Evolutionary conservation across 164 flowering plant species (phyloP), one percentile per base, ranked within the genome.

Genomic region (Vitis rotundifolia): DNA sequence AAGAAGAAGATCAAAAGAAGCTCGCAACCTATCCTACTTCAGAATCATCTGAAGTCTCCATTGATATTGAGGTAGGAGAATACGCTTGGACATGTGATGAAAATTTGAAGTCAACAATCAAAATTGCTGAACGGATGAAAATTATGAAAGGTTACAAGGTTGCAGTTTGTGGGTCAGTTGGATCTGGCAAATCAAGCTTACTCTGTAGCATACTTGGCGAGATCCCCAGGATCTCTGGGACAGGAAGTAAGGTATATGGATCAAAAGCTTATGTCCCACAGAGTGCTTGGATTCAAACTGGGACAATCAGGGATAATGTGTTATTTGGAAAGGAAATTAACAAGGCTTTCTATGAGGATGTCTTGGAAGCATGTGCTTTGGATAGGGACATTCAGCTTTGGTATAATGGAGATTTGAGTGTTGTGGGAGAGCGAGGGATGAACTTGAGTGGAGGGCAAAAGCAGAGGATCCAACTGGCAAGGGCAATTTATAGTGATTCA

Each of bases 381-480:
- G 74, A 84, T 57, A 83, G 68, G 66, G 98, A 93, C 74, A 74
- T 93, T 54, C 79, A 79, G 49, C 78, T 79, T 84, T 94, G 90
- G 91, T 70, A 59, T 57, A 82, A 84, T 70, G 86, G 91, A 58
- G 97, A 94, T 77, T 49, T 77, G 66, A 79, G 72, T 31, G 57
- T 83, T 4, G 85, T 89, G 49, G 98, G 98, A 55, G 97, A 94
- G 72, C 81, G 97, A 73, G 97, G 97, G 3, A 57, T 86, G 67
- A 94, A 89, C 75, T 70, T 91, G 48, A 93, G 98, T 73, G 98
- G 98, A 11, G 98, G 98, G 57, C 93, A 93, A 72, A 93, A 89
- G 77, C 98, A 93, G 68, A 79, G 97, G 69, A 82, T 91, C 82
- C 94, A 89, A 71, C 77, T 91, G 63, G 97, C 98, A 5, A 73